phyloP scores from a whole-genome alignment of 352 stramenopile species.

The Globisporangium canariense region DNA sequence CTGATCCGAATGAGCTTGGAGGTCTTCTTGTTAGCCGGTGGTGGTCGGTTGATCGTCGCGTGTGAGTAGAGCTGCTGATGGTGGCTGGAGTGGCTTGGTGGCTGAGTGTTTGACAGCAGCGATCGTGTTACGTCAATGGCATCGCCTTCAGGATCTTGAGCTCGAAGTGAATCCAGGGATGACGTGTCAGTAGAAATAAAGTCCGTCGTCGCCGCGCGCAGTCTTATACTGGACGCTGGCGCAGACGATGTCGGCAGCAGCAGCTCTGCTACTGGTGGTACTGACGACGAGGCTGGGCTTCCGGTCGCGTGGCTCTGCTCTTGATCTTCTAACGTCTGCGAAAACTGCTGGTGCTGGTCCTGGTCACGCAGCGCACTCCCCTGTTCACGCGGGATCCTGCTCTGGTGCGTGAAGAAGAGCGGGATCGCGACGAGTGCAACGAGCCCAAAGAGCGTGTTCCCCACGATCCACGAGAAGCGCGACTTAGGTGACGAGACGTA shows the following conservation, averaged over 20 bases:
- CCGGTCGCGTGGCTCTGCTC: neutral
- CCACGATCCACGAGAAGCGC: slow-evolving; percentile 66
- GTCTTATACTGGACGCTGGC: neutral
- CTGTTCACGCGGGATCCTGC: slow-evolving; percentile 42
- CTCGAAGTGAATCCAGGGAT: neutral
- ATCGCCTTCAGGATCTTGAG: neutral
- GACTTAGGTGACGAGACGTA: slow-evolving; percentile 55
- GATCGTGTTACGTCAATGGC: neutral
- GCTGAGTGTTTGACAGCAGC: neutral
- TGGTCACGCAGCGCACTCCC: slow-evolving; percentile 36
- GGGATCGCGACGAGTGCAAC: slow-evolving; percentile 61
- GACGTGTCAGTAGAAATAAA: neutral
- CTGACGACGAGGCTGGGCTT: neutral
- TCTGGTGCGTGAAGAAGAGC: slow-evolving; percentile 67
- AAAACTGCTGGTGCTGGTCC: neutral
- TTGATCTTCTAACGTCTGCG: neutral
- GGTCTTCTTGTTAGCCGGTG: slow-evolving; percentile 12
- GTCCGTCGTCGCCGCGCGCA: slow-evolving; percentile 10
- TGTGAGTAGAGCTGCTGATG: slow-evolving; percentile 3
- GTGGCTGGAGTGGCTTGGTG: neutral
- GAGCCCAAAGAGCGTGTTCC: slow-evolving; percentile 78
- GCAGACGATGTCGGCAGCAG: neutral
- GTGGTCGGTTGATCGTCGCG: slow-evolving; percentile 16
- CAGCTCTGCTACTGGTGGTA: neutral
- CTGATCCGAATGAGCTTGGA: slow-evolving; percentile 44